Base-by-base conservation (phyloP, 2,329 filamentous ascomycete genomes). In the Dactylellina leptospora region DNA sequence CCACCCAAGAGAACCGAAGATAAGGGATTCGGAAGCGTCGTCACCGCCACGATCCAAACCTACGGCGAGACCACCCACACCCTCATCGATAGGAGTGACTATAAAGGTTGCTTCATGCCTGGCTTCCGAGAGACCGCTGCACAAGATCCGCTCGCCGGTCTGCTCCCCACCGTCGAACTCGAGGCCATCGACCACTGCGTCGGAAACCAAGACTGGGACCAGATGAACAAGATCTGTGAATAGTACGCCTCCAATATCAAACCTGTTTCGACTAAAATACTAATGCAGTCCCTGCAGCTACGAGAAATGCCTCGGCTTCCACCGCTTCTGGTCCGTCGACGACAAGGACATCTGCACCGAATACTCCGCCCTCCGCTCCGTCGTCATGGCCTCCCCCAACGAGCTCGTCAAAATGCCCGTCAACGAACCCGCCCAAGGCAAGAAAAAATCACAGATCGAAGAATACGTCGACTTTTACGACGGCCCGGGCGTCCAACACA, bases 31-130 rank as follows among this genome's bases (percentile, higher is more conserved):
- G 69, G 69, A 42, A 60, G 60, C 45, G 86, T 96, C 55, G 85
- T 85, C 63, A 86, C 88, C 20, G 93, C 92, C 36, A 89, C 90
- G 8, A 93, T 97, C 79, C 86, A 87, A 80, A 97, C 93, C 3
- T 97, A 97, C 79, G 93, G 93, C 75, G 91, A 97, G 81, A 97
- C 93, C 10, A 96, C 92, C 0, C 93, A 97, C 81, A 96, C 93
- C 0, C 86, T 97, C 64, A 88, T 97, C 80, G 87, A 90, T 76
- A 87, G 91, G 45, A 79, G 80, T 48, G 79, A 82, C 42, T 97
- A 96, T 81, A 50, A 45, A 3, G 93, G 93, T 0, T 79, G 84
- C 18, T 97, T 97, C 82, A 84, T 97, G 51, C 93, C 93, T 0
- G 92, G 92, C 6, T 97, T 90, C 83, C 86, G 87, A 45, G 80